A percentile compares a stretch with the other conserved stretches of the same genome.
phyloP scores from a whole-genome alignment of 441 rosid genomes.

The Manihot esculenta region DNA sequence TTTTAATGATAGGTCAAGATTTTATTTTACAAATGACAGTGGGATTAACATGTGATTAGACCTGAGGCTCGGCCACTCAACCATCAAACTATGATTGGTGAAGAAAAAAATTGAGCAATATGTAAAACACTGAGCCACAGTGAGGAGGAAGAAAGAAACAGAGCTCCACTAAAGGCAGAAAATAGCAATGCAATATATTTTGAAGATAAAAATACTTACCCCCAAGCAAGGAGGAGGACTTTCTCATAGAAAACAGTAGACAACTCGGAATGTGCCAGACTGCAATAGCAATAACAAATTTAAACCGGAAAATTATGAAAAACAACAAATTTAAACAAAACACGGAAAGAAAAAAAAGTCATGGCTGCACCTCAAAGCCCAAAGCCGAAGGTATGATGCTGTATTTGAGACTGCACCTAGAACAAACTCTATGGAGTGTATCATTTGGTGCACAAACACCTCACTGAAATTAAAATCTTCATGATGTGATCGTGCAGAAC shows the following conservation, averaged over 20 bases:
- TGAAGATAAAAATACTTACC: conserved; percentile 49
- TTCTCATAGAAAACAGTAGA: conserved; percentile 97
- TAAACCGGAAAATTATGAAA: conserved; percentile 21
- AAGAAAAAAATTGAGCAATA: background rate
- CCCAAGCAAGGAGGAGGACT: conserved; percentile 94
- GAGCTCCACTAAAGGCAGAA: conserved; percentile 1
- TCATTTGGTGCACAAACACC: conserved; percentile 98
- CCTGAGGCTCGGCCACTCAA: background rate
- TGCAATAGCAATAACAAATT: conserved; percentile 36
- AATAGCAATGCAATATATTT: conserved; percentile 7
- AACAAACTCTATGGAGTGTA: conserved; percentile 95
- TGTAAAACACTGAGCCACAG: background rate
- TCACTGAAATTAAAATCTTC: conserved; percentile 97
- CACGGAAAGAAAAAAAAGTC: conserved; percentile 3
- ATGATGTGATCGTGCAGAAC: conserved; percentile 75
- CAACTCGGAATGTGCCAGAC: conserved; percentile 96
- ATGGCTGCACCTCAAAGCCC: conserved; percentile 83
- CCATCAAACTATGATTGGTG: background rate
- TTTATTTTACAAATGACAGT: no score
- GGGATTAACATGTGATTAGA: background rate
- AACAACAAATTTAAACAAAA: conserved; percentile 8
- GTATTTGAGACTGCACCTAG: conserved; percentile 98
- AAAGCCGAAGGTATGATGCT: conserved; percentile 97
- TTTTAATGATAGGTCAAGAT: no score
- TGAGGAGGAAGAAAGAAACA: background rate